These are phyloP conservation scores for Amanita thiersii DNA, from an alignment of 768 basidiomycete genomes.

Conservation along the genomic window DNA sequence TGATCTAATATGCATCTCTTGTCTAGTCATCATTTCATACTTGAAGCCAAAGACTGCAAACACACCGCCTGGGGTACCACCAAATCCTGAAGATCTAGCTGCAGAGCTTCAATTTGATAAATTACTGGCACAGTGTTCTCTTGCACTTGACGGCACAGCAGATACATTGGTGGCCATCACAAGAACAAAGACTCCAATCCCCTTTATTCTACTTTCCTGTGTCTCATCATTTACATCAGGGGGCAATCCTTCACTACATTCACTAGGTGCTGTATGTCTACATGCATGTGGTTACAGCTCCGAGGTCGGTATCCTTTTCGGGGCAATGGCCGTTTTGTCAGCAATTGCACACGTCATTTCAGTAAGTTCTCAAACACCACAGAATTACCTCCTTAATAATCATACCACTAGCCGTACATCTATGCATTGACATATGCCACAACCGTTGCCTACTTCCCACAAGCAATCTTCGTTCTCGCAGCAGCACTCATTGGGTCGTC, in stretches of 20 bases:
- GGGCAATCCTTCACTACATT: constrained; percentile 59
- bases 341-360: constrained; percentile 60
- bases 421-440: constrained; percentile 60
- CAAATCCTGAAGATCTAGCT: constrained; percentile 35
- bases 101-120: constrained; percentile 66
- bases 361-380: constrained; percentile 20
- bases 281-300: constrained; percentile 37
- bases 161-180: constrained; percentile 52
- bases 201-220: constrained; percentile 54
- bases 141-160: constrained; percentile 60
- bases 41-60: constrained; percentile 44
- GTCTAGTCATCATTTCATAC: constrained; percentile 49
- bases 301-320: constrained; percentile 58
- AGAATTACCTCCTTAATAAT: background rate
- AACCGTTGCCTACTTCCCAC: constrained; percentile 58
- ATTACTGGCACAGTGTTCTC: constrained; percentile 51
- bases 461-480: constrained; percentile 60
- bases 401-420: constrained; percentile 44
- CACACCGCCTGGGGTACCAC: constrained; percentile 8
- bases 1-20: constrained; percentile 2
- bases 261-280: constrained; percentile 64
- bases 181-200: constrained; percentile 37
- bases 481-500: constrained; percentile 44
- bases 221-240: constrained; percentile 62
- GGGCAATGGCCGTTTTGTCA: constrained; percentile 61